Percentiles rank a stretch among this genome's conserved stretches.
Conservation (phyloP, 2,329 filamentous ascomycete species). For the Aspergillus neotritici region DNA sequence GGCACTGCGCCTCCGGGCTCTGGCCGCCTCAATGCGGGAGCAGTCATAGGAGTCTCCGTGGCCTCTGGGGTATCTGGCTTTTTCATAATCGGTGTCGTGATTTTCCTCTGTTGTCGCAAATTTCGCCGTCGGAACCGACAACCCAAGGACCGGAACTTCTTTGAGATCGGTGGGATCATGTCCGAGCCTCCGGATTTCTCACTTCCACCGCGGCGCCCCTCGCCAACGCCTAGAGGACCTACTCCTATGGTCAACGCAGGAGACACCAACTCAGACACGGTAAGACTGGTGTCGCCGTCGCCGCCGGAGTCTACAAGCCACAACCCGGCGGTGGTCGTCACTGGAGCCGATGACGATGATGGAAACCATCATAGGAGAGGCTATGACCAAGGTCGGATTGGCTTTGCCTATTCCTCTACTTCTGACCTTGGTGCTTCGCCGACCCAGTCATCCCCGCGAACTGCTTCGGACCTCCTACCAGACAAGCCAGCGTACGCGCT, state of each 20-base stretch:
- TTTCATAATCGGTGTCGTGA: conserved; percentile 29
- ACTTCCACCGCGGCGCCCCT: conserved; percentile 20
- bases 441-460: conserved; percentile 32
- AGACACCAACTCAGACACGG: conserved; percentile 13
- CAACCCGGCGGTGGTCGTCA: conserved; percentile 18
- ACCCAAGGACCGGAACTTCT: conserved; percentile 22
- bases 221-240: conserved; percentile 6
- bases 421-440: conserved; percentile 26
- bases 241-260: conserved; percentile 7
- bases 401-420: conserved; percentile 26
- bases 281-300: conserved; percentile 16
- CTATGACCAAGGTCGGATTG: conserved; percentile 20
- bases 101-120: conserved; percentile 29
- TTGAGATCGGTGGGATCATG: conserved; percentile 38
- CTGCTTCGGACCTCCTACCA: conserved; percentile 34
- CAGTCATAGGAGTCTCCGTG: conserved; percentile 35
- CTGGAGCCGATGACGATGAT: conserved; percentile 9
- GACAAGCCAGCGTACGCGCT: conserved; percentile 29
- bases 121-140: conserved; percentile 21
- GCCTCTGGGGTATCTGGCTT: conserved; percentile 30
- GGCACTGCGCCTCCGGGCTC: conserved; percentile 7
- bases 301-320: conserved; percentile 8
- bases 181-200: conserved; percentile 31
- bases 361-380: conserved; percentile 1
- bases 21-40: conserved; percentile 23